phyloP scores from a whole-genome alignment of 2,329 filamentous ascomycete genomes.

The Neoarthrinium moseri region DNA sequence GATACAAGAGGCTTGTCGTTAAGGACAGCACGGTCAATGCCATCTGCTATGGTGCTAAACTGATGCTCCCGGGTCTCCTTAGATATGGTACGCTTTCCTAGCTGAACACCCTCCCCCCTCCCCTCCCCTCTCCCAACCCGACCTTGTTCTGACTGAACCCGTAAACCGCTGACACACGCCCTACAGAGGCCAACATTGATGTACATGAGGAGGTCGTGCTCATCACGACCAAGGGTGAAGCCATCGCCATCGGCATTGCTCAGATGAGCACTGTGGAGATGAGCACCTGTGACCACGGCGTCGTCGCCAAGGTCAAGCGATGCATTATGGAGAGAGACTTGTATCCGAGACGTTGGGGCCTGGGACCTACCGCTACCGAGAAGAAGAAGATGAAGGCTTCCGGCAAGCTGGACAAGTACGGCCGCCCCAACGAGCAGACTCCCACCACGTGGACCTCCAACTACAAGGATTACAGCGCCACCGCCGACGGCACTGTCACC shows the following conservation, averaged over 20 bases:
- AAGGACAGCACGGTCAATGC: constrained; percentile 97
- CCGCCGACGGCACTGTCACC: constrained; percentile 40
- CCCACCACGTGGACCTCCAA: constrained; percentile 89
- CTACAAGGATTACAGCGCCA: constrained; percentile 85
- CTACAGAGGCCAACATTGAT: constrained; percentile 80
- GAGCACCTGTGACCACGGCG: constrained; percentile 93
- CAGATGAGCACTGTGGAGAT: constrained; percentile 99
- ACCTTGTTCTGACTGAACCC: too few species aligned
- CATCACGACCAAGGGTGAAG: constrained; percentile 99
- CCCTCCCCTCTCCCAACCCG: too few species aligned
- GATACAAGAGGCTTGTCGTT: constrained; percentile 95
- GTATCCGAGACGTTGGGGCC: constrained; percentile 94
- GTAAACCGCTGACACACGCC: too few species aligned
- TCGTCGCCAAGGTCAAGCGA: constrained; percentile 98
- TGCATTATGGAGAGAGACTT: constrained; percentile 99
- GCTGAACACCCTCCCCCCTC: too few species aligned
- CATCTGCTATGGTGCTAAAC: constrained; percentile 96
- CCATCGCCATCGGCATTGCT: constrained; percentile 92
- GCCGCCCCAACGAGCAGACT: constrained; percentile 86
- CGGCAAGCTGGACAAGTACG: constrained; percentile 97
- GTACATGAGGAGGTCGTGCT: constrained; percentile 94
- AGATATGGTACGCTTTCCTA: constrained; percentile 68
- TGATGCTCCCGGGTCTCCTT: constrained; percentile 95
- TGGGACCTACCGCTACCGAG: constrained; percentile 88
- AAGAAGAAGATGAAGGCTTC: constrained; percentile 99